Base-by-base conservation (phyloP, 768 basidiomycete genomes). In the Cyclocybe aegerita region DNA sequence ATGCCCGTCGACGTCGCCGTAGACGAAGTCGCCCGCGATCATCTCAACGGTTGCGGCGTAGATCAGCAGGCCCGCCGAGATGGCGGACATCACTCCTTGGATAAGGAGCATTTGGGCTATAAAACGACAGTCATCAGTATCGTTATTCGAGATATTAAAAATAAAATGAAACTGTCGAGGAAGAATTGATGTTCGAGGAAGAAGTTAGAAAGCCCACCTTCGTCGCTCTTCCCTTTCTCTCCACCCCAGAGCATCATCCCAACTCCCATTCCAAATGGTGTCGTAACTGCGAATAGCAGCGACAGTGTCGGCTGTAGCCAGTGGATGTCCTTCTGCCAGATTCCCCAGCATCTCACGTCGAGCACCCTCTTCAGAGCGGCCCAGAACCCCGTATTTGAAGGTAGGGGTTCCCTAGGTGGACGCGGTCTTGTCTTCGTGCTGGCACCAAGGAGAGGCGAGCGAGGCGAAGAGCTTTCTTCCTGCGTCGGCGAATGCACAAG, bases 31-130 rank as follows among this genome's bases (percentile, higher is more conserved):
- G 2, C 81, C 90, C 0, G 88, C 90, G 45, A 93, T 79, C 86
- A 93, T 92, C 74, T 92, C 90, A 6, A 92, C 88, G 8, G 84
- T 88, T 9, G 86, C 81, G 0, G 86, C 90, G 59, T 91, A 92
- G 39, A 86, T 90, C 43, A 93, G 77, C 85, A 92, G 83, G 3
- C 90, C 89, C 0, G 89, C 87, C 0, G 86, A 89, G 31, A 90
- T 73, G n/a, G 87, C 88, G 6, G 83, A 85, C 85, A 91, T 84
- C 39, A 91, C 60, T 15, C 90, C 90, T 62, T 88, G 84, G 1
- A 76, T 74, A 11, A 87, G 73, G 34, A 72, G 67, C 64, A 85
- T 70, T n/a, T 71, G 70, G 8, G 72, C 78, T 78, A 57, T 15
- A 36, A 39, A 42, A 43, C 16, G n/a, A 33, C 23, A 30, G 40